Evolutionary conservation across 495 filamentous ascomycete species (phyloP).

Genomic region (Penicillium desertorum): DNA sequence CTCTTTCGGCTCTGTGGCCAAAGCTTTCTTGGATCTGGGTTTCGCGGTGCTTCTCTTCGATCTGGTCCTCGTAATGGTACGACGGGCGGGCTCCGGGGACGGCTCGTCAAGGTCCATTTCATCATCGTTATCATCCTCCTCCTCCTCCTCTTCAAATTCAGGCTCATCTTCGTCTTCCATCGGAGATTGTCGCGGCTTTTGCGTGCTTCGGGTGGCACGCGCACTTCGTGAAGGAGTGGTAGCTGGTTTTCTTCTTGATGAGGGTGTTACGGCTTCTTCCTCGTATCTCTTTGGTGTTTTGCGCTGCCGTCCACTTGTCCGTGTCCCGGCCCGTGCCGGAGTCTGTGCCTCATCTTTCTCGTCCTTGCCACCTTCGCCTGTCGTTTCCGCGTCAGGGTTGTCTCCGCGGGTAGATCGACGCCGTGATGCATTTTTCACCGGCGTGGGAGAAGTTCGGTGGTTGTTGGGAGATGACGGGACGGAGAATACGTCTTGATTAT

Average conservation of each 20-base stretch:
- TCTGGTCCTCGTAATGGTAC: constrained; percentile 29
- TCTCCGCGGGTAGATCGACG: constrained; percentile 30
- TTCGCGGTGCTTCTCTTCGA: constrained; percentile 31
- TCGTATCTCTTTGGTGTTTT: constrained; percentile 43
- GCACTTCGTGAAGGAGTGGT: constrained; percentile 25
- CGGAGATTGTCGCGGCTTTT: constrained; percentile 20
- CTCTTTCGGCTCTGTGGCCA: constrained; percentile 14
- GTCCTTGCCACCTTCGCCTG: constrained; percentile 9
- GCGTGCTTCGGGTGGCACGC: constrained; percentile 27
- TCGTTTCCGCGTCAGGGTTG: constrained; percentile 5
- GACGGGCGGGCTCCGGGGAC: constrained; percentile 20
- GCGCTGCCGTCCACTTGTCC: constrained; percentile 44
- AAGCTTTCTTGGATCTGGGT: constrained; percentile 17
- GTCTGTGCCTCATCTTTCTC: constrained; percentile 23
- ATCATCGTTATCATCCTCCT: constrained; percentile 18
- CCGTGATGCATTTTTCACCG: constrained; percentile 22
- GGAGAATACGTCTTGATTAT: constrained; percentile 19
- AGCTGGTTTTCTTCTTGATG: constrained; percentile 26
- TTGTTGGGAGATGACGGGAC: constrained; percentile 24
- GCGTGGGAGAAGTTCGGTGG: constrained; percentile 19
- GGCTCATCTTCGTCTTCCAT: constrained; percentile 17
- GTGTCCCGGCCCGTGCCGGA: constrained; percentile 28
- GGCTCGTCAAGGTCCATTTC: constrained; percentile 25
- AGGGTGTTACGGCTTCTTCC: constrained; percentile 28
- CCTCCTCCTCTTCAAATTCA: constrained; percentile 17